Base-by-base conservation (phyloP, 305 asterid genomes). In the Fraxinus ornus region DNA sequence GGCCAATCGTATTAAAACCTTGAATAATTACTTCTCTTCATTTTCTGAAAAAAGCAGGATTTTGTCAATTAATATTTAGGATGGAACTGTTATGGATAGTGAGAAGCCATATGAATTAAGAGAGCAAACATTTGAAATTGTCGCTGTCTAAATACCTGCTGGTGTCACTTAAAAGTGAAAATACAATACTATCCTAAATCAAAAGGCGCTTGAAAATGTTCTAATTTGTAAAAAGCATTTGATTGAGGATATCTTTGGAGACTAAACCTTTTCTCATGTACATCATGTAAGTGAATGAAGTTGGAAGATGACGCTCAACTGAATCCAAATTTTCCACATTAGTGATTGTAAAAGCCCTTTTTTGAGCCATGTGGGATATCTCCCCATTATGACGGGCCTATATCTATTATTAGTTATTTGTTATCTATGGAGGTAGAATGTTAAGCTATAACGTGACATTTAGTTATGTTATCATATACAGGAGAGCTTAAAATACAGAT, bases 401-500 rank as follows among this genome's bases (percentile, higher is more conserved):
- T 55, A 55, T n/a, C 24, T 6, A 22, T n/a, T 55, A 55, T 5
- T n/a, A 64, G 47, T 33, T 22, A 39, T 4, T 57, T 8, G 4
- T 66, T 64, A 22, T 66, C 49, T 73, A 68, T 71, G 22, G 41
- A 22, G 76, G 64, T 70, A 47, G 24, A 76, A 36, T 76, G 72
- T 47, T 55, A n/a, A 55, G 9, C 1, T 2, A 55, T n/a, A 55
- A n/a, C 3, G 3, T 6, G 9, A 5, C 24, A n/a, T 55, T n/a
- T 55, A 19, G 24, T 55, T 75, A 35, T n/a, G 77, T 74, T 68
- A 7, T 82, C 55, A 49, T 15, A 49, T 89, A 75, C 95, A 96
- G 99, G 99, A 92, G 90, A 96, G 98, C 93, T 90, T 96, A 86
- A 94, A 94, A 85, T 96, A 92, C 89, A 91, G 98, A 86, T 86